phyloP scores from a whole-genome alignment of 2,329 filamentous ascomycete species.

The Ascochyta viciae-villosae region DNA sequence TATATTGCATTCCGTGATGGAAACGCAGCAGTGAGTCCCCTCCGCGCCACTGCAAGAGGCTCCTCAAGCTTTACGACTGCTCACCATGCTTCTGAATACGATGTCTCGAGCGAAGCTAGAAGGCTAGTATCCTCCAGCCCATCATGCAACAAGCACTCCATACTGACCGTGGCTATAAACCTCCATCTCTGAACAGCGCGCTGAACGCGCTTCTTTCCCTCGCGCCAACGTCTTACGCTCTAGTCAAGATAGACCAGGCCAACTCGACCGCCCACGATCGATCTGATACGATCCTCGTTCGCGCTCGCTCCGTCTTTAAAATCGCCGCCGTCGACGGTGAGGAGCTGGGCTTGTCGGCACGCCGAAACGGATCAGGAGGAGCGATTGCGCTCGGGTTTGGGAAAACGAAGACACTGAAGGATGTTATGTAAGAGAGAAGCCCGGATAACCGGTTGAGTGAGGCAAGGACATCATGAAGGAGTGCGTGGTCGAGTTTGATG shows the following conservation, averaged over 20 bases:
- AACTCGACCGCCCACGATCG: not conserved
- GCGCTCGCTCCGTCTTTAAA: slow-evolving; percentile 10
- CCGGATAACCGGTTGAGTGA: too few relatives aligned
- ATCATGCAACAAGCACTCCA: accelerated
- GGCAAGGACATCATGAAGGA: too few relatives aligned
- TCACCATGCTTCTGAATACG: not conserved
- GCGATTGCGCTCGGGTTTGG: slow-evolving; percentile 9
- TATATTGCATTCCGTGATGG: not conserved
- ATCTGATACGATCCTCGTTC: not conserved
- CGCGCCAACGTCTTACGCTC: not conserved
- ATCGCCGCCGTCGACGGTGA: not conserved
- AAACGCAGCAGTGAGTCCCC: not conserved
- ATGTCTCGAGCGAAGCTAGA: not conserved
- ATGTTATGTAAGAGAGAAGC: not conserved
- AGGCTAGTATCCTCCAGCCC: not conserved
- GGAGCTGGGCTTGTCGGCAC: slow-evolving; percentile 10
- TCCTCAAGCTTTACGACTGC: not conserved
- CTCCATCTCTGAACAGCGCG: not conserved
- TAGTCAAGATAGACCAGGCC: not conserved
- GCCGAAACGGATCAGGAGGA: slow-evolving; percentile 15
- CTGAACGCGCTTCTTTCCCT: not conserved
- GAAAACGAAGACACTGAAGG: not conserved
- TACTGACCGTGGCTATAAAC: not conserved
- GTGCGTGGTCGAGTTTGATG: too few relatives aligned
- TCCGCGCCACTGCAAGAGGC: too few relatives aligned